Evolutionary conservation across 202 grass and related monocot species (phyloP), one percentile per base, ranked within the genome.

Genomic region (Digitaria exilis): DNA sequence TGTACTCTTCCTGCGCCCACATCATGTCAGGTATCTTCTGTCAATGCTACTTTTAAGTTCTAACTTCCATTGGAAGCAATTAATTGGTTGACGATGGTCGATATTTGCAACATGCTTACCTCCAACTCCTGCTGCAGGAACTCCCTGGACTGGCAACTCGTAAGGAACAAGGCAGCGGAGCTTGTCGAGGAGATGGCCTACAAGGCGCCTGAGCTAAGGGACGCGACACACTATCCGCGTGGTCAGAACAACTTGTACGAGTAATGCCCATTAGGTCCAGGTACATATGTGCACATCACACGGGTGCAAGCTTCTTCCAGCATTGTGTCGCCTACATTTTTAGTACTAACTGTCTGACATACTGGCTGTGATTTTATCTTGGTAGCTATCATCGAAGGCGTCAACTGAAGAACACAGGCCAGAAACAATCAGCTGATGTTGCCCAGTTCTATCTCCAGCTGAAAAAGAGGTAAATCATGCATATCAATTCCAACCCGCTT

Each of bases 101-200:
- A 13, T 22, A 32, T 29, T 3, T 62, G 59, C 4, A 7, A 15
- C 28, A 62, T 31, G 14, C 59, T 62, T 62, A 62, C 14, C 25
- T 15, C 5, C 59, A 17, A 17, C 13, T 43, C 24, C 35, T 39
- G 4, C 19, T 75, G 19, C 50, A 75, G 71, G 18, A 3, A 4
- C 19, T 75, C 15, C 41, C 2, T 77, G 9, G 41, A 77, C 12
- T 77, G 56, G 56, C 57, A 63, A 39, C 25, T 64, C 10, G 58
- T 78, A 25, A 62, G 75, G 25, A 46, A 29, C 16, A 77, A 77
- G 75, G 75, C 75, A n/a, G 57, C 75, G 16, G 25, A 49, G 75
- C 7, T 78, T 18, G 58, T 48, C 17, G 57, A 48, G 26, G 26
- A n/a, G 26, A 21, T 78, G 75, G 25, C 4, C 21, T 17, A 7